Evolutionary conservation across 2,329 filamentous ascomycete species (phyloP).

Genomic region (Colletotrichum viniferum): DNA sequence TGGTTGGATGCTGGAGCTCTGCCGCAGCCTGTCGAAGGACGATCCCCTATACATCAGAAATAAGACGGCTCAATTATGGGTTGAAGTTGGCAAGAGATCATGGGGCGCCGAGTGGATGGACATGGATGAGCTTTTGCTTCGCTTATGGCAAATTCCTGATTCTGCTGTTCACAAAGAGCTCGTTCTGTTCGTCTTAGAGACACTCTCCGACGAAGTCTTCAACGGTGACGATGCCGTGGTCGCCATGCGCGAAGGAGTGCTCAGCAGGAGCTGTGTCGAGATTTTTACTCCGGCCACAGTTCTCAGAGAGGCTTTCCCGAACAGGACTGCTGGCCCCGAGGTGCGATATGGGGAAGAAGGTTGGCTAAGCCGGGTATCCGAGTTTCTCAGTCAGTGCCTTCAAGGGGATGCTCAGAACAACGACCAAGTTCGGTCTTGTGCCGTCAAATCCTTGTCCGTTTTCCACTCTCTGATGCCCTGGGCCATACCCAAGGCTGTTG

Average conservation of each 20-base stretch:
- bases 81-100: slow-evolving; percentile 88
- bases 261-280: slow-evolving; percentile 91
- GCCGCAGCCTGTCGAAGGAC: slow-evolving; percentile 69
- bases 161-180: slow-evolving; percentile 77
- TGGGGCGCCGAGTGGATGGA: slow-evolving; percentile 95
- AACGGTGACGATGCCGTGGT: slow-evolving; percentile 88
- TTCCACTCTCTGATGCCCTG: slow-evolving; percentile 83
- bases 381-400: slow-evolving; percentile 76
- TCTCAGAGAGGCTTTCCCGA: slow-evolving; percentile 76
- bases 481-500: slow-evolving; percentile 84
- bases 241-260: slow-evolving; percentile 78
- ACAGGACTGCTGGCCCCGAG: slow-evolving; percentile 69
- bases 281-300: slow-evolving; percentile 85
- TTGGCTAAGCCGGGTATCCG: slow-evolving; percentile 81
- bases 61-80: slow-evolving; percentile 94
- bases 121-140: slow-evolving; percentile 85
- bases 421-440: slow-evolving; percentile 71
- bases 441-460: slow-evolving; percentile 77
- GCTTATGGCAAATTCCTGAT: slow-evolving; percentile 77
- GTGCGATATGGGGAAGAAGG: slow-evolving; percentile 82
- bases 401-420: slow-evolving; percentile 67
- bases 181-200: slow-evolving; percentile 87
- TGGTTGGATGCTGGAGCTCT: slow-evolving; percentile 79
- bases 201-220: slow-evolving; percentile 92
- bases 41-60: slow-evolving; percentile 88